Evolutionary conservation across 2,329 filamentous ascomycete species (phyloP), one percentile per base, ranked within the genome.

Genomic region (Fusarium azukiicola): DNA sequence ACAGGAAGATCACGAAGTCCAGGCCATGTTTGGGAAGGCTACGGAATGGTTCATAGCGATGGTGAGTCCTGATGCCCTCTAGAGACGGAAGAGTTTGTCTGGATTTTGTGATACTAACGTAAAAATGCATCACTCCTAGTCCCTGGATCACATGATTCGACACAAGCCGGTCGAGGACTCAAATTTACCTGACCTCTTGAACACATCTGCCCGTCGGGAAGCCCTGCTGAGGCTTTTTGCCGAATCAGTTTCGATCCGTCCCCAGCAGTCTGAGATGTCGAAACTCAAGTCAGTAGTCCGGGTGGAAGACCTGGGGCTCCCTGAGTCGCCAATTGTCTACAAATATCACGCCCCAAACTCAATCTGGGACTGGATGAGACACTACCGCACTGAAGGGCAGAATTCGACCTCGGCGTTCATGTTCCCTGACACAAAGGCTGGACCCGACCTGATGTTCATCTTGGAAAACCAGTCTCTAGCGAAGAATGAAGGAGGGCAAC

Each of bases 331-430:
- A 17, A 27, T 49, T 17, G 32, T 32, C 8, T 66, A 49, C 42
- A 40, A 50, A 6, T 50, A 71, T 19, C 36, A 44, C 11, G 19
- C 27, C 3, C 46, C 47, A 19, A 47, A n/a, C 19, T 36, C 69
- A 6, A 54, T 71, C 19, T 66, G 56, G 69, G 46, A 54, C 3
- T 68, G 66, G 66, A 54, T 68, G 66, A 42, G 23, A 6, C n/a
- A 23, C n/a, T 66, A 32, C 23, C 61, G 61, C 27, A 66, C 61
- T 10, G 44, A 46, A 11, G 61, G 61, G 17, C 40, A 27, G 12
- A 10, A 23, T 23, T 64, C 42, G n/a, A 13, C 49, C 14, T 16
- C 66, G 13, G n/a, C 23, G 16, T 68, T 68, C 17, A 36, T 68
- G 38, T 68, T 68, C 32, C 66, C 66, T 36, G 9, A 42, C 40